phyloP scores from a whole-genome alignment of 106 monocot species.

The Ottelia alismoides region DNA sequence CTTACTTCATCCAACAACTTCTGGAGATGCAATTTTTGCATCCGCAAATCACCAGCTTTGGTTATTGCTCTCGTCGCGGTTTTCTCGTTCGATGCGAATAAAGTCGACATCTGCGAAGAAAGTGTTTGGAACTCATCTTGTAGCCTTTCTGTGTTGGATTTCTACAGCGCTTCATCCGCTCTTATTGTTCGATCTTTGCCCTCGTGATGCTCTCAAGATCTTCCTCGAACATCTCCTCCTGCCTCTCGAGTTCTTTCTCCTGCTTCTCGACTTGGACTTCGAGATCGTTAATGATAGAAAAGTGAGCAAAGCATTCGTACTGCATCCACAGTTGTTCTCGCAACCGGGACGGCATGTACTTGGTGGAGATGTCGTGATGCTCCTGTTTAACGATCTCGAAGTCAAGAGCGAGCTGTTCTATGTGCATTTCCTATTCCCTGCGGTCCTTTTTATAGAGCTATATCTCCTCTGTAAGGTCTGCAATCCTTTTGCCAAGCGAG shows the following conservation, averaged over 20 bases:
- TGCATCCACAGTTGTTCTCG: slow-evolving; percentile 90
- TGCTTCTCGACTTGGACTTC: slow-evolving; percentile 62
- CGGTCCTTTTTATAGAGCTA: slow-evolving; percentile 88
- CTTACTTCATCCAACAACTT: slow-evolving; percentile 40
- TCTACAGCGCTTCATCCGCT: slow-evolving; percentile 65
- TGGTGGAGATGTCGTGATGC: slow-evolving; percentile 69
- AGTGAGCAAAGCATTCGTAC: slow-evolving; percentile 82
- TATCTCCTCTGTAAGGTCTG: slow-evolving; percentile 47
- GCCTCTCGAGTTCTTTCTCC: slow-evolving; percentile 66
- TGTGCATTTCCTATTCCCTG: slow-evolving; percentile 84
- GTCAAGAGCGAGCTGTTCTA: slow-evolving; percentile 96
- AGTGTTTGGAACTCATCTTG: slow-evolving; percentile 53
- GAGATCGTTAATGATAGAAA: slow-evolving; percentile 73
- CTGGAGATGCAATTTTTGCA: slow-evolving; percentile 46
- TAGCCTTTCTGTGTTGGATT: slow-evolving; percentile 44
- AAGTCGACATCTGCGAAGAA: slow-evolving; percentile 44
- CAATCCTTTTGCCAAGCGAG: slow-evolving; percentile 44
- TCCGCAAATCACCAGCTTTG: slow-evolving; percentile 41
- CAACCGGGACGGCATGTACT: slow-evolving; percentile 67
- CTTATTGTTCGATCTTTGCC: slow-evolving; percentile 59
- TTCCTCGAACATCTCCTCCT: slow-evolving; percentile 45
- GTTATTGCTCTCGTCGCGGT: slow-evolving; percentile 35
- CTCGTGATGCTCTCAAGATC: slow-evolving; percentile 33
- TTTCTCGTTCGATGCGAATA: slow-evolving; percentile 56
- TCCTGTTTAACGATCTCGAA: slow-evolving; percentile 97